Evolutionary conservation across 257 asterid species (phyloP).

Genomic region (Solanum ossicruentum): DNA sequence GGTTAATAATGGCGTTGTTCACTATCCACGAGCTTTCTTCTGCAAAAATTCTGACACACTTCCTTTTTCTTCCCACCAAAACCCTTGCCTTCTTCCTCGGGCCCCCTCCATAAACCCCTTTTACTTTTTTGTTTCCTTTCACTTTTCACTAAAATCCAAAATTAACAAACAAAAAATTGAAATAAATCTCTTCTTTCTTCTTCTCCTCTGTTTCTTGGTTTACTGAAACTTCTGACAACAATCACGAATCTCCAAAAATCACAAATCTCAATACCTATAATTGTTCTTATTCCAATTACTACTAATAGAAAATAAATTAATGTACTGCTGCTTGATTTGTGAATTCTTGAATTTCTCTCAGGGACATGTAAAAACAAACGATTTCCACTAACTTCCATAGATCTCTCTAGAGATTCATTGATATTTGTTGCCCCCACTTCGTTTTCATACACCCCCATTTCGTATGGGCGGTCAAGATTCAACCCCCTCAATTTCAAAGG

Average conservation of each 20-base stretch:
- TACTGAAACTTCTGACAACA: not conserved
- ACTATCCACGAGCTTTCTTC: not conserved
- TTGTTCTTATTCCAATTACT: not conserved
- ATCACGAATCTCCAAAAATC: not conserved
- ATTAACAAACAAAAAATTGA: not conserved
- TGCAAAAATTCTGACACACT: not conserved
- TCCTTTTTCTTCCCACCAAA: not conserved
- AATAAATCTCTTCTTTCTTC: not conserved
- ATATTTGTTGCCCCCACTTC: not conserved
- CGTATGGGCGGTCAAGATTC: constrained; percentile 8
- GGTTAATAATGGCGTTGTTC: not conserved
- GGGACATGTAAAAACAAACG: not conserved
- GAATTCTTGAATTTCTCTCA: not conserved
- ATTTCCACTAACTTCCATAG: not conserved
- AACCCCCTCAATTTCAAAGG: not conserved
- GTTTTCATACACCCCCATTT: not conserved
- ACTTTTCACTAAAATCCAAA: not conserved
- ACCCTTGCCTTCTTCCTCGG: not conserved
- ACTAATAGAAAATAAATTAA: not conserved
- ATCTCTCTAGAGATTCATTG: not conserved
- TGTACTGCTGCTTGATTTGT: not conserved
- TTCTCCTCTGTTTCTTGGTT: not conserved
- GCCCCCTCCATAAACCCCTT: not conserved
- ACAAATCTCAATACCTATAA: not conserved
- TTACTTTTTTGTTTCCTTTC: too few relatives aligned